These are phyloP conservation scores for Dipodascopsis uninucleata DNA, from an alignment of 805 yeast species.

Conservation along the genomic window DNA sequence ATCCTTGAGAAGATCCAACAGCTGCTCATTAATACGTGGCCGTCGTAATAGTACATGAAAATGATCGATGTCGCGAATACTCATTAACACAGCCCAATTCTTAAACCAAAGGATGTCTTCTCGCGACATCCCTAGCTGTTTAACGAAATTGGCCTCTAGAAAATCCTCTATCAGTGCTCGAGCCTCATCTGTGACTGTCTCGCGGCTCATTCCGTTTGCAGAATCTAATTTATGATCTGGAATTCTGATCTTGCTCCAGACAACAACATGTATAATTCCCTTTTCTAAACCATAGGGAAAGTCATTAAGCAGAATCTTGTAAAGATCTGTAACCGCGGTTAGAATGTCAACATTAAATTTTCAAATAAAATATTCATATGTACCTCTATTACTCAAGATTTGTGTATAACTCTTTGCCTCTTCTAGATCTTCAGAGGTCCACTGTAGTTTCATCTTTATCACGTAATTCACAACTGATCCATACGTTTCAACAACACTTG, in stretches of 20 bases:
- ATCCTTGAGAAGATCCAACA: constrained; percentile 9
- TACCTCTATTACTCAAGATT: constrained; percentile 25
- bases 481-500: constrained; percentile 14
- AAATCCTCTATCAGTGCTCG: constrained; percentile 41
- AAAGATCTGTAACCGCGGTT: constrained; percentile 17
- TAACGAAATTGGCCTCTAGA: constrained; percentile 43
- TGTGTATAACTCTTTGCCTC: constrained; percentile 18
- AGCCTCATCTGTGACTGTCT: constrained; percentile 38
- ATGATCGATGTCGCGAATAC: constrained; percentile 54
- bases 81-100: constrained; percentile 54
- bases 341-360: background rate
- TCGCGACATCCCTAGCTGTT: constrained; percentile 37
- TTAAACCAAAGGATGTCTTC: constrained; percentile 52
- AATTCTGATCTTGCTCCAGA: constrained; percentile 51
- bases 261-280: constrained; percentile 50
- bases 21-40: constrained; percentile 27
- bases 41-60: constrained; percentile 48
- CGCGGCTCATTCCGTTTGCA: constrained; percentile 39
- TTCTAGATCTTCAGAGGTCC: too few species aligned
- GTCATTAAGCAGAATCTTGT: constrained; percentile 50
- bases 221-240: constrained; percentile 40
- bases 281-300: constrained; percentile 53
- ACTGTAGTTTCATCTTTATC: constrained; percentile 29
- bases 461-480: constrained; percentile 33
- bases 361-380: constrained; percentile 1